phyloP scores from a whole-genome alignment of 306 rosid species.

The Crataegus laevigata region DNA sequence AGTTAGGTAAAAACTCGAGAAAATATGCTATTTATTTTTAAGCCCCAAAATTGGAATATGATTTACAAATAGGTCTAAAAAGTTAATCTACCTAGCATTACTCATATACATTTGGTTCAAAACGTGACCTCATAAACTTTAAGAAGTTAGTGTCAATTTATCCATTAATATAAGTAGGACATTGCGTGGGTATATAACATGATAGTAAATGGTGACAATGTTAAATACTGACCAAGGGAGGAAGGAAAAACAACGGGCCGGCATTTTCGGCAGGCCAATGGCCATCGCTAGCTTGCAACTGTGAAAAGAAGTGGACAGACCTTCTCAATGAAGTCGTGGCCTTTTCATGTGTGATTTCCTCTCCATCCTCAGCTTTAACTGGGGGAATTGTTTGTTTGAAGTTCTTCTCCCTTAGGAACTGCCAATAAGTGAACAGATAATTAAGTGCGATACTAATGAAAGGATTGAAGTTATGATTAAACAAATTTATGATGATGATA shows the following conservation, averaged over 20 bases:
- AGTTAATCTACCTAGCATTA: too few relatives aligned
- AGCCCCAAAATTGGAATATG: background rate
- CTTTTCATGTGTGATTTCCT: slow-evolving; percentile 34
- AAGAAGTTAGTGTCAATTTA: too few relatives aligned
- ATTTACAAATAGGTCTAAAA: too few relatives aligned
- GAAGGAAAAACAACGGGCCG: slow-evolving; percentile 63
- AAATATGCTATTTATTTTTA: background rate
- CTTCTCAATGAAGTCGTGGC: slow-evolving; percentile 28
- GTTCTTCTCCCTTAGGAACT: slow-evolving; percentile 47
- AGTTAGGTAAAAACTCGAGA: background rate
- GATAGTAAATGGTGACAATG: background rate
- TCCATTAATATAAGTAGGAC: too few relatives aligned
- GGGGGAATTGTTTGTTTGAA: slow-evolving; percentile 44
- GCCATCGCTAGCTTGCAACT: slow-evolving; percentile 60
- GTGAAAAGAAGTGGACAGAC: slow-evolving; percentile 32
- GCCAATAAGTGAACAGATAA: background rate
- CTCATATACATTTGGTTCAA: too few relatives aligned
- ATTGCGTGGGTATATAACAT: too few relatives aligned
- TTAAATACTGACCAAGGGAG: slow-evolving; percentile 48
- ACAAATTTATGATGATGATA: too few relatives aligned
- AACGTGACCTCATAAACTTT: too few relatives aligned
- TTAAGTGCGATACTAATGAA: background rate
- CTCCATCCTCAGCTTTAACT: slow-evolving; percentile 44
- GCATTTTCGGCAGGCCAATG: slow-evolving; percentile 85
- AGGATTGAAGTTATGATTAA: background rate